Evolutionary conservation across 176 grass and related monocot genomes (phyloP).

Genomic region (Carex scoparia): DNA sequence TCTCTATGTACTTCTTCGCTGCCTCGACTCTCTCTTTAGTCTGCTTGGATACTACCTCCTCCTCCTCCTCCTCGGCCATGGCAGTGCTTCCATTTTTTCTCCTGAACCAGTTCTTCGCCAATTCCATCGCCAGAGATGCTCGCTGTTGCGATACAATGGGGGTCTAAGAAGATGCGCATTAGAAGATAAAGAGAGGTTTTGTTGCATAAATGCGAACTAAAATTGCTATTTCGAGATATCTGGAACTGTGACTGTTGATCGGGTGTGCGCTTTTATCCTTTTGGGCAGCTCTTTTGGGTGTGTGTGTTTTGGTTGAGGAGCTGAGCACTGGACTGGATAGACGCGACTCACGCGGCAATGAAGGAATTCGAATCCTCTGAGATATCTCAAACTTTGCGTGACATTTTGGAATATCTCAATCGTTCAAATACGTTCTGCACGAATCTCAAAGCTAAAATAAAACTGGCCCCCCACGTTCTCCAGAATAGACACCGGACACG

Average conservation of each 20-base stretch:
- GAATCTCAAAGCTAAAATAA: too few relatives aligned
- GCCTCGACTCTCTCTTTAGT: slow-evolving; percentile 78
- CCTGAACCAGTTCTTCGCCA: slow-evolving; percentile 19
- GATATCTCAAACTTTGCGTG: too few relatives aligned
- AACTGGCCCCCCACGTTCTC: too few relatives aligned
- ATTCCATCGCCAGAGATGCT: slow-evolving; percentile 4
- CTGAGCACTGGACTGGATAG: background rate
- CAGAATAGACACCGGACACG: too few relatives aligned
- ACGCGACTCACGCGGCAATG: background rate
- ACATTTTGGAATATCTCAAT: too few relatives aligned
- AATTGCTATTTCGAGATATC: slow-evolving; percentile 16
- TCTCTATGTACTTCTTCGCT: slow-evolving; percentile 87
- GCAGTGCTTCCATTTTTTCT: background rate
- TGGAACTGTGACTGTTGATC: background rate
- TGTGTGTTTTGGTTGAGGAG: background rate
- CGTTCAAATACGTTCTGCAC: too few relatives aligned
- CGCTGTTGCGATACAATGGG: background rate
- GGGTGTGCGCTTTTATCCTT: background rate
- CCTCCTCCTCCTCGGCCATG: background rate
- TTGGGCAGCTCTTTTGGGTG: background rate
- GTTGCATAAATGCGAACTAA: background rate
- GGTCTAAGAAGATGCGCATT: background rate
- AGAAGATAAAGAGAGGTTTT: background rate
- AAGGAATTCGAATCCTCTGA: background rate
- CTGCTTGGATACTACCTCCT: slow-evolving; percentile 43